Base-by-base conservation (phyloP, 495 filamentous ascomycete genomes). In the Pseudevernia furfuracea region DNA sequence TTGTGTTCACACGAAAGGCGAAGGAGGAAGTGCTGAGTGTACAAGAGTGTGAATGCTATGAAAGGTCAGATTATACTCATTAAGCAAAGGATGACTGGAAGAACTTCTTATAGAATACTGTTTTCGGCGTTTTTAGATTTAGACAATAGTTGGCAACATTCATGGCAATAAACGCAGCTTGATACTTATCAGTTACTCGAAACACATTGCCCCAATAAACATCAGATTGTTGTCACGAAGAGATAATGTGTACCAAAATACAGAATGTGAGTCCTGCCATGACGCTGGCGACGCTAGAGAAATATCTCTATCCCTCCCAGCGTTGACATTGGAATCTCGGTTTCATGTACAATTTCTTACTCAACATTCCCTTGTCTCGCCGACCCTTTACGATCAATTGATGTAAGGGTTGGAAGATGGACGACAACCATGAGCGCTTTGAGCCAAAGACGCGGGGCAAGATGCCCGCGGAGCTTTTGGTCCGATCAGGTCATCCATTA, bases 401-500 rank as follows among this genome's bases (percentile, higher is more conserved):
- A 12, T 17, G 30, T 34, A 7, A 7, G n/a, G 17, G 5, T 55
- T 34, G 52, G 8, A 11, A 55, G 52, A 21, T 53, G 28, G 28
- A 19, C 6, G 17, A 17, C 52, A 2, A 34, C 12, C 7, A 21
- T 11, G 17, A 55, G 30, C 30, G 52, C 30, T 55, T 55, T 53
- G 28, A 30, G 52, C 30, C 28, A 55, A 55, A 55, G 28, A 55
- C 30, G 52, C 52, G 52, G 52, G 52, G 52, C 52, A 34, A 55
- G 17, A 55, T 55, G 52, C 28, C 25, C 48, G 30, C 28, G 12
- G 52, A 34, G 52, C 52, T 30, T 55, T 55, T 55, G 52, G 52
- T 55, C 52, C 52, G 52, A 34, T 55, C 52, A 21, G 34, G 3
- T 55, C 28, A 34, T 9, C 49, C 32, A 19, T 10, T n/a, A 55